phyloP scores from a whole-genome alignment of 2,329 filamentous ascomycete genomes.

The Chalaropsis ovoidea region DNA sequence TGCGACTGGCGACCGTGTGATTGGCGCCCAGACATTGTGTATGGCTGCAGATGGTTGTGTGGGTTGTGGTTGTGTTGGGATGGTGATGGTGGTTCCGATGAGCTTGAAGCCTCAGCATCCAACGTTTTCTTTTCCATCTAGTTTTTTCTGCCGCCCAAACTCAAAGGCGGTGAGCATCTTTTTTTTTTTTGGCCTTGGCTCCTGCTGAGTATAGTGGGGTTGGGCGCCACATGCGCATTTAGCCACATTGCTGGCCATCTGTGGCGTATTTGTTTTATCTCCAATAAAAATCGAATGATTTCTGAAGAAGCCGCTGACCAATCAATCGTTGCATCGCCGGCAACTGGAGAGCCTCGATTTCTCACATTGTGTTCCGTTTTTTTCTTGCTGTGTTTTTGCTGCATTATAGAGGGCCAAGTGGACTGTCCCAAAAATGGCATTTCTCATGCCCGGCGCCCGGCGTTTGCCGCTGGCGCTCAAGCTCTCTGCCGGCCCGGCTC shows the following conservation, averaged over 20 bases:
- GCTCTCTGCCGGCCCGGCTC: background rate
- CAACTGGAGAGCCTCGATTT: background rate
- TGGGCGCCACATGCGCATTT: constrained; percentile 12
- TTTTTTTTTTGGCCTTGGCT: constrained; percentile 22
- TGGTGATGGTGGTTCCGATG: constrained; percentile 12
- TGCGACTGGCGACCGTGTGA: constrained; percentile 46
- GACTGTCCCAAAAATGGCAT: constrained; percentile 19
- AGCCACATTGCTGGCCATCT: constrained; percentile 6
- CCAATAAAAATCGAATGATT: constrained; percentile 24
- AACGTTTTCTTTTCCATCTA: constrained; percentile 15
- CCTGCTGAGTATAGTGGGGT: constrained; percentile 19
- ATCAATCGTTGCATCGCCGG: background rate
- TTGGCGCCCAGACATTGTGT: constrained; percentile 48
- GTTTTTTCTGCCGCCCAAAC: constrained; percentile 27
- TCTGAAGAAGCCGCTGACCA: constrained; percentile 3
- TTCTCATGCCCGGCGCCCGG: constrained; percentile 24
- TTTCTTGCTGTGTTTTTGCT: background rate
- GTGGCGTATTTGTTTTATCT: constrained; percentile 16
- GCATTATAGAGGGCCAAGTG: background rate
- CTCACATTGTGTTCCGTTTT: background rate
- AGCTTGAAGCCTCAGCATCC: background rate
- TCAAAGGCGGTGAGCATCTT: constrained; percentile 25
- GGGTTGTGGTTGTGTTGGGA: background rate
- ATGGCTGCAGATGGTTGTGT: constrained; percentile 24
- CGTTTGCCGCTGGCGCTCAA: constrained; percentile 21